A percentile compares a stretch with the other conserved stretches of the same genome.
Conservation (phyloP, 768 basidiomycete genomes). For the Postia placenta region DNA sequence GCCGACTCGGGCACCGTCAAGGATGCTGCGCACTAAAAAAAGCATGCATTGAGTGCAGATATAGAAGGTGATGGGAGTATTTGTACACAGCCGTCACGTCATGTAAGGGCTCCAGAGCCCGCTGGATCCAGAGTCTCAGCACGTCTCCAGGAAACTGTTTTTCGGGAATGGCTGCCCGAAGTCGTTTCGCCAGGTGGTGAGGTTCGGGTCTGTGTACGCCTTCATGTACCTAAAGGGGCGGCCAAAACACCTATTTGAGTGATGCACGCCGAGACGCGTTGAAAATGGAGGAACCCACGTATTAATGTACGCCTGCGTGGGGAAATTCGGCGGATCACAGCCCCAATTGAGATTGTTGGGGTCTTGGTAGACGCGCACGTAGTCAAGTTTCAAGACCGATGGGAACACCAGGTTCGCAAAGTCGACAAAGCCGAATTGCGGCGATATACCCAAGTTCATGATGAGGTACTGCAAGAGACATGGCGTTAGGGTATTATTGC, state of each 20-base stretch:
- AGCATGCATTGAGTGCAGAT: neutral
- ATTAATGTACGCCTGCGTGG: constrained; percentile 73
- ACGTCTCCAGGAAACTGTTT: constrained; percentile 39
- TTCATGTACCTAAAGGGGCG: constrained; percentile 59
- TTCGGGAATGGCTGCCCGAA: constrained; percentile 43
- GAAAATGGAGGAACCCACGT: constrained; percentile 35
- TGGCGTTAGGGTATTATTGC: constrained; percentile 1
- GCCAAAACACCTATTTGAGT: no score
- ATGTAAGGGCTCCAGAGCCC: no score
- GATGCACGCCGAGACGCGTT: no score
- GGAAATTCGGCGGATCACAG: constrained; percentile 66
- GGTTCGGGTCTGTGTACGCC: constrained; percentile 66
- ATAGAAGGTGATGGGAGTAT: neutral
- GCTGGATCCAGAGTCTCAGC: constrained; percentile 19
- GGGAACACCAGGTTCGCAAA: constrained; percentile 43
- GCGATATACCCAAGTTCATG: constrained; percentile 53
- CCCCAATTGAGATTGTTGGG: constrained; percentile 44
- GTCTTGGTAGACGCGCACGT: constrained; percentile 71
- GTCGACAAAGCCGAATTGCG: constrained; percentile 54
- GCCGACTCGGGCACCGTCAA: no score
- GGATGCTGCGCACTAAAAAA: neutral
- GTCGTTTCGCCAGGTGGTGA: constrained; percentile 42
- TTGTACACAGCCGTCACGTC: neutral
- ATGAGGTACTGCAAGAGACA: constrained; percentile 38
- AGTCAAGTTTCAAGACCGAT: constrained; percentile 71